Evolutionary conservation across 2,329 filamentous ascomycete genomes (phyloP), one percentile per base, ranked within the genome.

Genomic region (Rhexocercosporidium sp.): DNA sequence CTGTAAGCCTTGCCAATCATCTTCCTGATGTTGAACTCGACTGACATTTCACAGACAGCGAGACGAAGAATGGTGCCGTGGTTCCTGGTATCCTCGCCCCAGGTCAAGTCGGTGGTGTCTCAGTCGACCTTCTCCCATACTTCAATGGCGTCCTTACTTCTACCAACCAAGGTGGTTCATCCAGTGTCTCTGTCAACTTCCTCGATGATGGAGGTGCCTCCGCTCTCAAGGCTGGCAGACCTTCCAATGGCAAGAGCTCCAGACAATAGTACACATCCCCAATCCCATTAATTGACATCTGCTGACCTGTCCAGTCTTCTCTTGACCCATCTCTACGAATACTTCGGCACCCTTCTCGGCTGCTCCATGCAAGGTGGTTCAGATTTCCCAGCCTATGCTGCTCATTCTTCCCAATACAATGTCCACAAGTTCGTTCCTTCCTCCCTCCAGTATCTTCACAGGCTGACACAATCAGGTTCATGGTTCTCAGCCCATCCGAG

Each of bases 321-420:
- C 64, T 77, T 90, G 68, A 89, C 85, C 53, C 87, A 89, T 73
- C 79, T 90, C 44, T 89, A 90, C 79, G 77, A 85, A 70, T 89
- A 85, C 81, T 90, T 90, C 74, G 87, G 85, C 60, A 79, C 79
- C 27, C 81, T 90, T 25, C 82, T 89, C 47, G 85, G 84, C 71
- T 89, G 86, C 79, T 81, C 82, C 62, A 69, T 78, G 74, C 82
- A 85, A 75, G 83, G 83, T 63, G 81, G 79, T 77, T 65, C 79
- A 14, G 84, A 80, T 25, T 87, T 84, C 75, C 80, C 82, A 31
- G 76, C 79, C 34, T 89, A 88, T 76, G 69, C 63, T 12, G 85
- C 82, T 59, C 69, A 78, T 11, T 73, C 78, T 0, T 83, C 80
- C 70, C 82, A 84, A 82, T 86, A 84, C 77, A 73, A 83, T 54